These are phyloP conservation scores for Phialophora verrucosa DNA, from an alignment of 2,329 filamentous ascomycete species.

Conservation along the genomic window DNA sequence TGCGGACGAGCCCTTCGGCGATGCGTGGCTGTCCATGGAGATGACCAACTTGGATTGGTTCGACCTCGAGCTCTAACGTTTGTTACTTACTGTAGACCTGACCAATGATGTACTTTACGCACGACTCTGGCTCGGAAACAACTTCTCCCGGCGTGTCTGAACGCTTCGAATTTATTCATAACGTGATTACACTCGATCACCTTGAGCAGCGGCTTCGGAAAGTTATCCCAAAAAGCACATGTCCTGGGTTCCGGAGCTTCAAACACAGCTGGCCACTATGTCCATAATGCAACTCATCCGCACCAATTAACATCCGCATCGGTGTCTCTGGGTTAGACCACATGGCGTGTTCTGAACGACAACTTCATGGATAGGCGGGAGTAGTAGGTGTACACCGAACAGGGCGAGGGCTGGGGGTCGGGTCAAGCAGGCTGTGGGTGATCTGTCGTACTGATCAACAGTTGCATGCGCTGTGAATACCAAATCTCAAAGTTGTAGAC, in stretches of 20 bases:
- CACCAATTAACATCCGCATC: background rate
- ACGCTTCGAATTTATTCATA: background rate
- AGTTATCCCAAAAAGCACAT: background rate
- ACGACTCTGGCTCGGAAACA: no score
- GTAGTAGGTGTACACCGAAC: background rate
- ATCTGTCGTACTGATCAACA: no score
- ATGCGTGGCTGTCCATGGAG: background rate
- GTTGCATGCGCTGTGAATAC: no score
- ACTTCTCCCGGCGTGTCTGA: background rate
- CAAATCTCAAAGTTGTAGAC: no score
- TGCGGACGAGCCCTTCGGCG: background rate
- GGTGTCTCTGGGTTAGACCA: background rate
- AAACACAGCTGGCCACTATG: no score
- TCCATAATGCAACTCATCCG: background rate
- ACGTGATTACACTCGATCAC: background rate
- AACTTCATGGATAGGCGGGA: background rate
- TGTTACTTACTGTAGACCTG: background rate
- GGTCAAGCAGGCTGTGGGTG: no score
- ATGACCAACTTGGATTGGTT: conserved; percentile 8
- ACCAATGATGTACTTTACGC: no score
- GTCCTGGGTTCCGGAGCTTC: background rate
- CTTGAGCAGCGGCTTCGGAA: background rate
- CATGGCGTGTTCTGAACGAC: background rate
- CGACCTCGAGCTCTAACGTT: background rate
- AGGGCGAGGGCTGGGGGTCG: no score